Conservation (phyloP, 129 eudicot genomes). For the Heracleum sosnowskyi region DNA sequence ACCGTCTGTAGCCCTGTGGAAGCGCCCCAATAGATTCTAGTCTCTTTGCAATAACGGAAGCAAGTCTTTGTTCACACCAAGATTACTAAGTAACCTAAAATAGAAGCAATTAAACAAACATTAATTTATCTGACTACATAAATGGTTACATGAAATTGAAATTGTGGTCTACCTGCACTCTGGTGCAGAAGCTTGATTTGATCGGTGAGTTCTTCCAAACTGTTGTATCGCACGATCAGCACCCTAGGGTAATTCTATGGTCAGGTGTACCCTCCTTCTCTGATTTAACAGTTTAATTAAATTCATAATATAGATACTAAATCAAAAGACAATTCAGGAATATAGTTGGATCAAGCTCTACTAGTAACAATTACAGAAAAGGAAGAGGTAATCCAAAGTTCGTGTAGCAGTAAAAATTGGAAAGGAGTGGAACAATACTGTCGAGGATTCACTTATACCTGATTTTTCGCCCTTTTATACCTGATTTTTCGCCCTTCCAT, state of each 20-base stretch:
- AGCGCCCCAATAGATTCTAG: no score
- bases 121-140: no score
- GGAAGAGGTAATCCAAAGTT: neutral
- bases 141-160: conserved; percentile 7
- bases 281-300: conserved; percentile 16
- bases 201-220: conserved; percentile 97
- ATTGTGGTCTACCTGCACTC: conserved; percentile 61
- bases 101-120: no score
- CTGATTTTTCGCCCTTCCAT: no score
- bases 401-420: neutral
- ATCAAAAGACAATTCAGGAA: neutral
- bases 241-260: conserved; percentile 97
- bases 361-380: no score
- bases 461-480: no score
- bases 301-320: neutral
- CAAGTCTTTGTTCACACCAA: no score
- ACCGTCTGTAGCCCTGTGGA: no score
- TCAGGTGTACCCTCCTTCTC: conserved; percentile 95
- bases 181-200: no score
- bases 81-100: no score
- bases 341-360: conserved; percentile 3
- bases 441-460: no score
- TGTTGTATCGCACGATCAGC: conserved; percentile 99
- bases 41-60: no score
- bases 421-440: conserved; percentile 30